Percentiles rank a stretch among this genome's conserved stretches.
These are phyloP conservation scores for Tarenaya hassleriana DNA, from an alignment of 345 rosid genomes.

Conservation along the genomic window DNA sequence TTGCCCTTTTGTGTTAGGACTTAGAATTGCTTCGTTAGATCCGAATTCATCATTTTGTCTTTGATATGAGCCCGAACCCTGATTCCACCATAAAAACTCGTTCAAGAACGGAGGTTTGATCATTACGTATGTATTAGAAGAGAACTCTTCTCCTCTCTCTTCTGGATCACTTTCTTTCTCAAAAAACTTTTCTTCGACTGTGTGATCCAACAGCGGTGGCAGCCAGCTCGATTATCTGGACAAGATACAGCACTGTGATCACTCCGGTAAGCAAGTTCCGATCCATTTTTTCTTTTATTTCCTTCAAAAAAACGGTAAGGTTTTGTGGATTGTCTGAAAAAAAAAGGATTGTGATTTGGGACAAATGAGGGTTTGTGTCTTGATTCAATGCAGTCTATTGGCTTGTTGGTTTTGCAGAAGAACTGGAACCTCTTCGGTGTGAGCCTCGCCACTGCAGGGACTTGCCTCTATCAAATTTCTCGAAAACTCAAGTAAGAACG, in stretches of 20 bases:
- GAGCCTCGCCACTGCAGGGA: constrained; percentile 75
- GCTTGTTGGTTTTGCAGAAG: constrained; percentile 48
- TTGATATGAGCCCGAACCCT: too few relatives aligned
- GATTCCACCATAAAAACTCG: too few relatives aligned
- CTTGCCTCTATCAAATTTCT: constrained; percentile 77
- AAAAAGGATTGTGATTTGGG: too few relatives aligned
- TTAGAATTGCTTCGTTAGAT: too few relatives aligned
- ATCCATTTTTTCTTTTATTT: neutral
- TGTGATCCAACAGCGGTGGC: constrained; percentile 52
- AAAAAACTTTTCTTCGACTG: constrained; percentile 3
- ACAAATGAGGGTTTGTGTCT: neutral
- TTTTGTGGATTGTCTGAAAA: too few relatives aligned
- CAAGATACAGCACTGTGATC: constrained; percentile 81
- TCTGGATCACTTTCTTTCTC: constrained; percentile 16
- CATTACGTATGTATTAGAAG: too few relatives aligned
- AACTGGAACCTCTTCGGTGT: constrained; percentile 94
- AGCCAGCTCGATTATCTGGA: constrained; percentile 64
- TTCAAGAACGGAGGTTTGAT: too few relatives aligned
- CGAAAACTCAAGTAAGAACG: constrained; percentile 70
- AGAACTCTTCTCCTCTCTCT: neutral
- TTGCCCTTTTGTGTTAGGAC: too few relatives aligned
- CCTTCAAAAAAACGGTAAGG: neutral
- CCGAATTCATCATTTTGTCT: too few relatives aligned
- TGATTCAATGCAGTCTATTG: constrained; percentile 6
- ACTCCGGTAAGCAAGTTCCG: constrained; percentile 72